Percentiles rank a stretch among this genome's conserved stretches.
phyloP scores from a whole-genome alignment of 768 basidiomycete genomes.

The Hebeloma cylindrosporum region DNA sequence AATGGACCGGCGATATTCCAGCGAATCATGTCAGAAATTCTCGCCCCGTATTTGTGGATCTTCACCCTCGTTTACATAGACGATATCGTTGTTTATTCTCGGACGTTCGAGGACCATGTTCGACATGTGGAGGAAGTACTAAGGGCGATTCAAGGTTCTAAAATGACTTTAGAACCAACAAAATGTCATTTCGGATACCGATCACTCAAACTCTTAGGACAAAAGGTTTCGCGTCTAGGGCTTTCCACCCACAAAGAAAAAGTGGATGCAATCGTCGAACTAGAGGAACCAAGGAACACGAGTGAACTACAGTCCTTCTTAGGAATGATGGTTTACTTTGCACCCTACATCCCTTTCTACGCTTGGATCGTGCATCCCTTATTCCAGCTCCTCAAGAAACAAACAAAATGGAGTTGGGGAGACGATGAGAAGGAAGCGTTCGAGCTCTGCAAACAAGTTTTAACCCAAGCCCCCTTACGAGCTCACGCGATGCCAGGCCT shows the following conservation, averaged over 20 bases:
- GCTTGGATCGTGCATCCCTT: slow-evolving; percentile 33
- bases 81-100: slow-evolving; percentile 38
- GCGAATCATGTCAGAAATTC: slow-evolving; percentile 37
- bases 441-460: slow-evolving; percentile 27
- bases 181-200: slow-evolving; percentile 37
- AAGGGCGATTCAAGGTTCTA: slow-evolving; percentile 23
- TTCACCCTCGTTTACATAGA: slow-evolving; percentile 44
- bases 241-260: slow-evolving; percentile 39
- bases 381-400: slow-evolving; percentile 34
- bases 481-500: slow-evolving; percentile 27
- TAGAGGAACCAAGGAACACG: slow-evolving; percentile 26
- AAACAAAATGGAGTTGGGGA: slow-evolving; percentile 21
- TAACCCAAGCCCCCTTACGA: slow-evolving; percentile 32
- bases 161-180: slow-evolving; percentile 32
- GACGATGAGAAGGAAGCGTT: slow-evolving; percentile 28
- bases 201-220: slow-evolving; percentile 36
- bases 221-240: slow-evolving; percentile 39
- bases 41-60: slow-evolving; percentile 37
- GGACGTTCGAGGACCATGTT: slow-evolving; percentile 29
- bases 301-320: slow-evolving; percentile 32
- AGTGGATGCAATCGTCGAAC: slow-evolving; percentile 31
- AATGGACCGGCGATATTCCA: slow-evolving; percentile 43
- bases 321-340: slow-evolving; percentile 40
- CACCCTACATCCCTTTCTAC: slow-evolving; percentile 36
- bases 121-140: slow-evolving; percentile 30